Conservation (phyloP, 2,329 filamentous ascomycete species). For the Epichloe baconii region DNA sequence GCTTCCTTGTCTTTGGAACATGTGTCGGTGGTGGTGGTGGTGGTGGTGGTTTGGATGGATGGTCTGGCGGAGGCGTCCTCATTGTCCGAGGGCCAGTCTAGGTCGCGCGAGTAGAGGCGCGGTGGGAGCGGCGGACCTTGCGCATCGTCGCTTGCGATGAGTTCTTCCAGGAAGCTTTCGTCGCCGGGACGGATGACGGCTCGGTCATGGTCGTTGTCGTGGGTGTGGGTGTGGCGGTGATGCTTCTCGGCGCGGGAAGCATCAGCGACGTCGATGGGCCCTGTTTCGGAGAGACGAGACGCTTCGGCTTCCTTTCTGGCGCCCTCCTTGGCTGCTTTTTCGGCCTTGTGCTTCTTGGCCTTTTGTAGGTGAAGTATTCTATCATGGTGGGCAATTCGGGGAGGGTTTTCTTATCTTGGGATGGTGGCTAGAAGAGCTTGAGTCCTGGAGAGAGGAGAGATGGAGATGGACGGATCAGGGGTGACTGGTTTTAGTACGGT, state of each 20-base stretch:
- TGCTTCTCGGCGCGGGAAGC: neutral
- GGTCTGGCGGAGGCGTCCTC: constrained; percentile 15
- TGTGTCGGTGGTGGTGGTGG: constrained; percentile 6
- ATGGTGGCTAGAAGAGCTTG: neutral
- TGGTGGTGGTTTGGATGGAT: constrained; percentile 17
- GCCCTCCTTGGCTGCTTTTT: constrained; percentile 28
- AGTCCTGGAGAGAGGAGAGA: neutral
- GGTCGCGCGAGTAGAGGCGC: constrained; percentile 35
- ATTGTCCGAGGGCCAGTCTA: constrained; percentile 31
- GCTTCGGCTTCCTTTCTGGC: constrained; percentile 7
- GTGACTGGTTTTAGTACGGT: too few relatives aligned
- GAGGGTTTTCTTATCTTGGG: neutral
- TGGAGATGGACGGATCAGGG: too few relatives aligned
- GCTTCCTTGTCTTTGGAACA: constrained; percentile 18
- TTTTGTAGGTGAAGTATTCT: constrained; percentile 52
- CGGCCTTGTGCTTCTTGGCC: constrained; percentile 43
- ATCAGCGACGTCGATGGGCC: constrained; percentile 2
- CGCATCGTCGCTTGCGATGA: constrained; percentile 31
- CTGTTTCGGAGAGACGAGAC: constrained; percentile 8
- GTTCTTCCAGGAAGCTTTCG: constrained; percentile 42
- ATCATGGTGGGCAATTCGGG: constrained; percentile 32
- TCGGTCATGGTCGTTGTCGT: constrained; percentile 5
- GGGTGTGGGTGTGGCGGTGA: constrained; percentile 2
- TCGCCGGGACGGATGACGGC: constrained; percentile 43
- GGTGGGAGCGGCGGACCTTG: constrained; percentile 43